Percentiles rank a stretch among this genome's conserved stretches.
phyloP scores from a whole-genome alignment of 257 asterid species.

The Solanum dulcamara region DNA sequence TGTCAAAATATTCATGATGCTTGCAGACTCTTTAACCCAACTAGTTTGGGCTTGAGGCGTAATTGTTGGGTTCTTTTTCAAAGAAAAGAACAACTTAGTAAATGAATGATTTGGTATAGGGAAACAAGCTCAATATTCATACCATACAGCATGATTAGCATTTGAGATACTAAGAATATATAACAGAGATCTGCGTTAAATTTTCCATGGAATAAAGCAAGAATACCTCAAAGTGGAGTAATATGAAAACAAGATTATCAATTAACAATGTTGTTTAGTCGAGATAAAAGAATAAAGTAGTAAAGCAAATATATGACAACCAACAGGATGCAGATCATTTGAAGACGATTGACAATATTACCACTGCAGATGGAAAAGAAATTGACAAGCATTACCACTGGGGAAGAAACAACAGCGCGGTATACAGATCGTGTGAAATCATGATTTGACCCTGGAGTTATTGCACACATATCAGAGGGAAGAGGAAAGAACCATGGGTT shows the following conservation, averaged over 20 bases:
- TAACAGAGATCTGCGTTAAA: neutral
- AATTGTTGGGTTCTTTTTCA: neutral
- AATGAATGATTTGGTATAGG: neutral
- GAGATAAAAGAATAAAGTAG: neutral
- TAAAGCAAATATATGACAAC: neutral
- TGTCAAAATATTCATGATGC: neutral
- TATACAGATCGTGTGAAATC: slow-evolving; percentile 53
- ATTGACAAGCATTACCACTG: slow-evolving; percentile 26
- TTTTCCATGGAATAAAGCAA: neutral
- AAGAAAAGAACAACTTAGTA: neutral
- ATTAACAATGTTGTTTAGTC: neutral
- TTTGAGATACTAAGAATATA: neutral
- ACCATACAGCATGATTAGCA: neutral
- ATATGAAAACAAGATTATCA: neutral
- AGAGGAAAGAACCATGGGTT: slow-evolving; percentile 88
- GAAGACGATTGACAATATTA: neutral
- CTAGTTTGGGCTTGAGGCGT: neutral
- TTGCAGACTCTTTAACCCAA: neutral
- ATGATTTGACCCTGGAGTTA: slow-evolving; percentile 76
- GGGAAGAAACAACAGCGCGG: slow-evolving; percentile 83
- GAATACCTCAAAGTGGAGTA: neutral
- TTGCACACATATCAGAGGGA: slow-evolving; percentile 54
- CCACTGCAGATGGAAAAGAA: neutral
- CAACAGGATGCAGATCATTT: neutral
- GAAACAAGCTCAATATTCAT: neutral